Percentiles rank a stretch among this genome's conserved stretches.
Conservation (phyloP, 306 rosid genomes). For the Acacia crassicarpa region DNA sequence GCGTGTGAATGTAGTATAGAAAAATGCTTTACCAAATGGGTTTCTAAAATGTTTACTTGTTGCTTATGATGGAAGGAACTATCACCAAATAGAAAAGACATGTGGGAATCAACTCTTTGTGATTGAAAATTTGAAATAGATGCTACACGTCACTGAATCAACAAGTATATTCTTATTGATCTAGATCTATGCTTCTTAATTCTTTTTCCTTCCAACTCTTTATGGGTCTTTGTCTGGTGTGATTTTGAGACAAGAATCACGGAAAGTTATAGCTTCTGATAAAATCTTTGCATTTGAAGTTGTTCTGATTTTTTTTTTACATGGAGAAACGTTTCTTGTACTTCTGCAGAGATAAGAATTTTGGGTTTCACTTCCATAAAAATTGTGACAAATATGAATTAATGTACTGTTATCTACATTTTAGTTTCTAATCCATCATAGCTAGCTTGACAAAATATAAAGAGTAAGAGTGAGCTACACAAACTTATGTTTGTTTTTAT, state of each 20-base stretch:
- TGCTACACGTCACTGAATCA: neutral
- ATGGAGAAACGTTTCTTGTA: neutral
- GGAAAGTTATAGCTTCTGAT: neutral
- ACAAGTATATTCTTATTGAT: neutral
- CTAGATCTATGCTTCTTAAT: neutral
- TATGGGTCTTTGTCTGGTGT: neutral
- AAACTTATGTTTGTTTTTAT: neutral
- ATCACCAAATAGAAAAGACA: neutral
- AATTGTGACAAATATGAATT: neutral
- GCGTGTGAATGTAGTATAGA: constrained; percentile 8
- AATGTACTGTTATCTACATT: neutral
- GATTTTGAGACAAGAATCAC: neutral
- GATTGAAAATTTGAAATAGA: neutral
- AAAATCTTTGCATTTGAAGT: neutral
- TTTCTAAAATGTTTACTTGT: neutral
- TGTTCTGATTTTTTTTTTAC: too few relatives aligned
- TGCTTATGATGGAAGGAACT: constrained; percentile 19
- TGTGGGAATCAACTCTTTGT: neutral
- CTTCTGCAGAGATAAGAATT: neutral
- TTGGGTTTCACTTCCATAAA: neutral
- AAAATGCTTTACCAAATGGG: constrained; percentile 25
- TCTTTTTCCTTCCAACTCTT: neutral
- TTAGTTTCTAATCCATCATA: neutral
- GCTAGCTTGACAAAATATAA: neutral
- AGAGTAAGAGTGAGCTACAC: neutral